phyloP scores from a whole-genome alignment of 768 basidiomycete genomes.

The Floccularia luteovirens region DNA sequence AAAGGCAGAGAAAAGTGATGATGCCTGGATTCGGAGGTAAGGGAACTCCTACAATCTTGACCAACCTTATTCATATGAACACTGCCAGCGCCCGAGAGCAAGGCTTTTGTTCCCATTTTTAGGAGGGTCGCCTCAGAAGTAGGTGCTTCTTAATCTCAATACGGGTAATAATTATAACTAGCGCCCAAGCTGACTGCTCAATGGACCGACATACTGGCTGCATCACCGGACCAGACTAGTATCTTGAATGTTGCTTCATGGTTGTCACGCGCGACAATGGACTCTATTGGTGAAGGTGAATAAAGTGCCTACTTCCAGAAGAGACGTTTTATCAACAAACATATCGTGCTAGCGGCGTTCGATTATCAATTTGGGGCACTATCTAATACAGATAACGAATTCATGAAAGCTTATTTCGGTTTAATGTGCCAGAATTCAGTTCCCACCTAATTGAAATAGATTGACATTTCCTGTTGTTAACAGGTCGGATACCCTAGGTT shows the following conservation, averaged over 20 bases:
- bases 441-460: neutral
- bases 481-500: conserved; percentile 23
- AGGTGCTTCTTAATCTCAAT: too few species aligned
- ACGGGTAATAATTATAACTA: too few species aligned
- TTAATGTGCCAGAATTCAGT: conserved; percentile 22
- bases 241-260: conserved; percentile 41
- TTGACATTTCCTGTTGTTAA: neutral
- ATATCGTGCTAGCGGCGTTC: conserved; percentile 31
- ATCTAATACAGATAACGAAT: conserved; percentile 25
- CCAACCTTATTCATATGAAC: conserved; percentile 3
- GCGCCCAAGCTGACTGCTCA: conserved; percentile 34
- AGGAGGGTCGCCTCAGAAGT: conserved; percentile 34
- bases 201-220: conserved; percentile 45
- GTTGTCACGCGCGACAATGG: conserved; percentile 38
- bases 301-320: neutral
- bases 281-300: conserved; percentile 43
- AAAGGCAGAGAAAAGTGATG: conserved; percentile 37
- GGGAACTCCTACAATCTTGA: too few species aligned
- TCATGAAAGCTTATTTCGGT: conserved; percentile 26
- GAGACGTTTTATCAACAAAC: neutral
- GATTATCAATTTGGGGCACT: conserved; percentile 38
- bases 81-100: conserved; percentile 33
- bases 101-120: conserved; percentile 43
- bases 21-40: conserved; percentile 37
- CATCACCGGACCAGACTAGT: conserved; percentile 26